A percentile compares a stretch with the other conserved stretches of the same genome.
phyloP scores from a whole-genome alignment of 78 protist genomes.

The Chrysochromulina parva region DNA sequence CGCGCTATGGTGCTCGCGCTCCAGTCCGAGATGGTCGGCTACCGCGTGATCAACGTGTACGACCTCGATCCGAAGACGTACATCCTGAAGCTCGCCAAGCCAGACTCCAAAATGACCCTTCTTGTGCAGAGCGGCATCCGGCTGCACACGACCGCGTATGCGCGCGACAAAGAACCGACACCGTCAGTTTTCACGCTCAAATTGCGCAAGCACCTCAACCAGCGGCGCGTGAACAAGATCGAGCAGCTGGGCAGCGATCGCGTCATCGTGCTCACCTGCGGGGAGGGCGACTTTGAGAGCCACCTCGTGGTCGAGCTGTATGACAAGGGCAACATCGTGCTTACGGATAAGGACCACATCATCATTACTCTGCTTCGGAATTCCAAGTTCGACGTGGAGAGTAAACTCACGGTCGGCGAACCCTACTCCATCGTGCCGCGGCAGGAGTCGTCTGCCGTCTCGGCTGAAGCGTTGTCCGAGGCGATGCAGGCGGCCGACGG shows the following conservation, averaged over 20 bases:
- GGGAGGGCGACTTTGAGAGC: conserved; percentile 63
- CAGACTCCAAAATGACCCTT: conserved; percentile 50
- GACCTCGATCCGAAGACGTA: conserved; percentile 69
- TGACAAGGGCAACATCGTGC: conserved; percentile 29
- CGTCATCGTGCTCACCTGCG: conserved; percentile 73
- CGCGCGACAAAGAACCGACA: conserved; percentile 71
- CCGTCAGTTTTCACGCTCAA: conserved; percentile 80
- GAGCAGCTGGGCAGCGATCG: conserved; percentile 92
- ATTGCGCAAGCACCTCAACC: conserved; percentile 89
- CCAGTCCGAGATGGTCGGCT: background rate
- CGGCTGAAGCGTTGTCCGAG: background rate
- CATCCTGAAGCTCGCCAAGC: conserved; percentile 67
- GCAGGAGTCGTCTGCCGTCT: no score
- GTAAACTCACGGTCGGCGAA: background rate
- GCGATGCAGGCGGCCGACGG: background rate
- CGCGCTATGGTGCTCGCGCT: background rate
- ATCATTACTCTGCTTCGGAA: conserved; percentile 8
- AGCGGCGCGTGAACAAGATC: conserved; percentile 71
- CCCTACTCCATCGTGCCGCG: background rate
- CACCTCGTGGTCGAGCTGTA: conserved; percentile 72
- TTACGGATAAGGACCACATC: background rate
- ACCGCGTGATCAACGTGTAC: conserved; percentile 75
- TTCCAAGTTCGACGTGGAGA: background rate
- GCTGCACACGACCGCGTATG: conserved; percentile 77
- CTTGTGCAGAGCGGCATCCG: conserved; percentile 89